A percentile compares a stretch with the other conserved stretches of the same genome.
These are phyloP conservation scores for Tetraselmis striata DNA, from an alignment of 139 green algal genomes.

Conservation along the genomic window DNA sequence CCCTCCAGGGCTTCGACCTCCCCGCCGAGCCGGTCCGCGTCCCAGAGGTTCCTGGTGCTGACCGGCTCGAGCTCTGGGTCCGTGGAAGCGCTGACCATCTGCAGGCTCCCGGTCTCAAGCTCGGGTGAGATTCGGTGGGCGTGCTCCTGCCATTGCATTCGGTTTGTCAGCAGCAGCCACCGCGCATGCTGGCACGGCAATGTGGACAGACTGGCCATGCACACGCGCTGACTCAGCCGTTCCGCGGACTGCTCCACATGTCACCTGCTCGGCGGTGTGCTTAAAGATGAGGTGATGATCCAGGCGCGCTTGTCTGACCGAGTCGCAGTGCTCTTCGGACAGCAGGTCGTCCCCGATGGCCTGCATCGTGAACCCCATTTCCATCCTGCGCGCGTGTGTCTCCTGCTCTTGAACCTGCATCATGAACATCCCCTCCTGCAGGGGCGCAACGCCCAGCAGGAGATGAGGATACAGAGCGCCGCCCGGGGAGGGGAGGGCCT, in stretches of 20 bases:
- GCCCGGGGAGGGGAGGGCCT: too few species aligned
- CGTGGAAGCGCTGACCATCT: background rate
- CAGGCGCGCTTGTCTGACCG: background rate
- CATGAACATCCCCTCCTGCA: constrained; percentile 6
- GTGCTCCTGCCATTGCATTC: background rate
- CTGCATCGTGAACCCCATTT: background rate
- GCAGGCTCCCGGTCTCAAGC: background rate
- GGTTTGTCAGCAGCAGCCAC: too few species aligned
- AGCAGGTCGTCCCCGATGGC: background rate
- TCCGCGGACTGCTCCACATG: too few species aligned
- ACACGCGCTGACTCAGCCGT: too few species aligned
- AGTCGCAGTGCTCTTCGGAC: background rate
- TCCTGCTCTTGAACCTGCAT: background rate
- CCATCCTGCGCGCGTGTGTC: background rate
- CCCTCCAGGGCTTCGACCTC: background rate
- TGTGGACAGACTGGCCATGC: too few species aligned
- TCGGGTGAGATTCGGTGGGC: background rate
- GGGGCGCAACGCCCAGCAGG: too few species aligned
- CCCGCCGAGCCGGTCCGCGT: background rate
- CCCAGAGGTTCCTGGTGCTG: background rate
- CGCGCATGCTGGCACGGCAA: too few species aligned
- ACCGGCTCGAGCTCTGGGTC: background rate
- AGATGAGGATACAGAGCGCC: too few species aligned
- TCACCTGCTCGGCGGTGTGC: background rate
- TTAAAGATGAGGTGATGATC: constrained; percentile 1